Conservation (phyloP, 306 rosid genomes). For the Vigna nakashimae region DNA sequence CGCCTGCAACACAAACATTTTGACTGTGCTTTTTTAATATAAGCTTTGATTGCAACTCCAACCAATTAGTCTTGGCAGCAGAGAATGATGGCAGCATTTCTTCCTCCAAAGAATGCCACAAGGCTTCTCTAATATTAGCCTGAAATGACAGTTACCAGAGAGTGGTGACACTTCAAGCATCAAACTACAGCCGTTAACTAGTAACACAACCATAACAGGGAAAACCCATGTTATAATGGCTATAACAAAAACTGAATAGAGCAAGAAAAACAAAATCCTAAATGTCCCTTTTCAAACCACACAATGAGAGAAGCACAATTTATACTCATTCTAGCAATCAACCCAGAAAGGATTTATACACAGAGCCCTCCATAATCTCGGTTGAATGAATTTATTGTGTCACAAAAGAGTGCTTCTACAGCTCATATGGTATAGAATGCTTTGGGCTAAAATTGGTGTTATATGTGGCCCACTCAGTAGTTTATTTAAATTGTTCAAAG, state of each 20-base stretch:
- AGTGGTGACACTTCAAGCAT: slow-evolving; percentile 40
- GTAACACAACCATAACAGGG: slow-evolving; percentile 9
- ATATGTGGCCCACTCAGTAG: slow-evolving; percentile 17
- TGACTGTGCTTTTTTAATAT: slow-evolving; percentile 58
- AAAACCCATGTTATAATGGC: neutral
- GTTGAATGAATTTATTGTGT: slow-evolving; percentile 6
- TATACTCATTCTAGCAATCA: neutral
- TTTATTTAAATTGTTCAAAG: slow-evolving; percentile 1
- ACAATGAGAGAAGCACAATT: slow-evolving; percentile 28
- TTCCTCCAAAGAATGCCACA: slow-evolving; percentile 93
- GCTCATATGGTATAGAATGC: slow-evolving; percentile 4
- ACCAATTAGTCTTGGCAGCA: slow-evolving; percentile 80
- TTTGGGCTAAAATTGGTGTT: neutral
- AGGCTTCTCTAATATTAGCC: slow-evolving; percentile 75
- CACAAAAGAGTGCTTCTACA: slow-evolving; percentile 4
- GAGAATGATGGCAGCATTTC: slow-evolving; percentile 81
- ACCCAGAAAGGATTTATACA: slow-evolving; percentile 3
- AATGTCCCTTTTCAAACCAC: slow-evolving; percentile 12
- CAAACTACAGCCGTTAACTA: slow-evolving; percentile 42
- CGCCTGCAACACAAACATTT: slow-evolving; percentile 87
- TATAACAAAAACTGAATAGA: slow-evolving; percentile 2
- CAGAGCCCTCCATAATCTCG: neutral
- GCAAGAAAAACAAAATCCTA: neutral
- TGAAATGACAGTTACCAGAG: slow-evolving; percentile 51
- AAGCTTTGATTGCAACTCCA: slow-evolving; percentile 88